Percentiles rank a stretch among this genome's conserved stretches.
These are phyloP conservation scores for Hericium coralloides DNA, from an alignment of 768 basidiomycete genomes.

Conservation along the genomic window DNA sequence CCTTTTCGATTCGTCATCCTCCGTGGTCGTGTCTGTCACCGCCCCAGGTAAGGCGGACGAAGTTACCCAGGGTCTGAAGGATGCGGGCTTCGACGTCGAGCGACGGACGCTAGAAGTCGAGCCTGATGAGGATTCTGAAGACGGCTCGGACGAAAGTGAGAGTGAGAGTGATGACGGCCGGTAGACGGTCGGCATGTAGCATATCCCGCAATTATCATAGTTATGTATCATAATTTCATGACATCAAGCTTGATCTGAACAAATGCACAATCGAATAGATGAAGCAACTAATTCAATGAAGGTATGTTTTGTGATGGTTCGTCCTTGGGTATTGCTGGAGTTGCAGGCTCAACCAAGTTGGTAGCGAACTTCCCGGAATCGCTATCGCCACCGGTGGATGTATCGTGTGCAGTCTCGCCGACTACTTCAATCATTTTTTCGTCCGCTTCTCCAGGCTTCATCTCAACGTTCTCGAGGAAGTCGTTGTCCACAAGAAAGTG, in stretches of 20 bases:
- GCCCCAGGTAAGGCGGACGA: slow-evolving; percentile 73
- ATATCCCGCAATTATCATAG: neutral
- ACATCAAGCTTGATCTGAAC: neutral
- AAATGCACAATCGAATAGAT: neutral
- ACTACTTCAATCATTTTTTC: slow-evolving; percentile 57
- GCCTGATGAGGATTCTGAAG: slow-evolving; percentile 36
- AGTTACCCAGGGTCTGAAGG: slow-evolving; percentile 52
- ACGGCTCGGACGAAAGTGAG: slow-evolving; percentile 23
- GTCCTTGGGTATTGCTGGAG: neutral
- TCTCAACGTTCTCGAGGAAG: slow-evolving; percentile 73
- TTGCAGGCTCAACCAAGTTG: neutral
- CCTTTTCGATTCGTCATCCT: slow-evolving; percentile 68
- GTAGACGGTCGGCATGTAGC: neutral
- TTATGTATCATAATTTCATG: slow-evolving; percentile 5
- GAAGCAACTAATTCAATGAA: neutral
- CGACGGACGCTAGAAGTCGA: slow-evolving; percentile 58
- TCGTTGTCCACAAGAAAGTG: slow-evolving; percentile 86
- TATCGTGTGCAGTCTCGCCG: slow-evolving; percentile 9
- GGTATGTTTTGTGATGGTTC: neutral
- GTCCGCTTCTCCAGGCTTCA: slow-evolving; percentile 68
- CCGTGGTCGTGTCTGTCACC: slow-evolving; percentile 75
- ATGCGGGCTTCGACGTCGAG: slow-evolving; percentile 74
- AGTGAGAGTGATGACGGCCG: neutral
- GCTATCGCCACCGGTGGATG: neutral
- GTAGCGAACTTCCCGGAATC: neutral